Base-by-base conservation (phyloP, 768 basidiomycete genomes). In the Cystofilobasidium capitatum region DNA sequence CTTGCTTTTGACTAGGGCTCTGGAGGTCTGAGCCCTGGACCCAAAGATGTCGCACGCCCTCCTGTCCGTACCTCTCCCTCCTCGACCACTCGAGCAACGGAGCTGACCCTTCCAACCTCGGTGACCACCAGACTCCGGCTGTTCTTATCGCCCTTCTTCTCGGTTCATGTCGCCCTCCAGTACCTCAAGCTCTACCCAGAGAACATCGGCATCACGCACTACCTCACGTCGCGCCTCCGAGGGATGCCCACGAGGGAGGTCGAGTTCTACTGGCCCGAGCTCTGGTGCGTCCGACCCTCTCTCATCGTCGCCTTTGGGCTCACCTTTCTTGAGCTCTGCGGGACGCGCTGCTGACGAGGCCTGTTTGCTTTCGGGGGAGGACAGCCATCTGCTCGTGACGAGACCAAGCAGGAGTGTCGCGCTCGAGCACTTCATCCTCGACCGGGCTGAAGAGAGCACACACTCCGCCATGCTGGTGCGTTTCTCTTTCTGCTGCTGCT, bases 401-500 rank as follows among this genome's bases (percentile, higher is more conserved):
- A 84, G 88, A 64, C 91, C 93, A 1, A 89, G 93, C 8, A 85
- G 86, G 73, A 96, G 92, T 1, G 84, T 88, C 62, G 96, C 96
- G 17, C 81, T 99, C 59, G 94, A 99, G 78, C 88, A 86, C 70
- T 98, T 98, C 75, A 88, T 99, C 45, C 83, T 93, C 35, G 88
- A 93, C 63, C 82, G 86, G 65, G 87, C 88, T 5, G 88, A 91
- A 75, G 85, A 87, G 72, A 94, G 91, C 39, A 92, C 93, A 0
- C 96, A 98, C 77, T 85, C 97, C 62, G 91, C 92, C 64, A 88
- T 99, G 83, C 84, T 93, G 70, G 94, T 96, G 74, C 78, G 93
- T 72, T 5, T 26, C 1, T 26, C 20, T 22, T 8, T 31, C 2
- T 35, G 24, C 42, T 16, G 5, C 22, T 33, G 45, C 33, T 49